Percentiles rank a stretch among this genome's conserved stretches.
phyloP scores from a whole-genome alignment of 2,329 filamentous ascomycete genomes.

The Trichoderma semiorbis region DNA sequence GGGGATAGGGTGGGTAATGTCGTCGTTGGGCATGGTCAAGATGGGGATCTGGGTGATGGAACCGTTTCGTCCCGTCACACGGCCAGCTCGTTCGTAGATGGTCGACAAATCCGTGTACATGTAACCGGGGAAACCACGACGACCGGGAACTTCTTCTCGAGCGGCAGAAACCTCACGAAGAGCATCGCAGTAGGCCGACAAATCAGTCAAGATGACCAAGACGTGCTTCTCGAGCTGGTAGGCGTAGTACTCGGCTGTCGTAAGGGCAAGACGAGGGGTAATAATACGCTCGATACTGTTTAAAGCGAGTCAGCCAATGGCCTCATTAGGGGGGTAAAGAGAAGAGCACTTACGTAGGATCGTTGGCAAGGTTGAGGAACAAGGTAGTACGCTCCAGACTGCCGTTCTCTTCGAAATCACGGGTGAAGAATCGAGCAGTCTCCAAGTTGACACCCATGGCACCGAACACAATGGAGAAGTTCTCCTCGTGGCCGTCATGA shows the following conservation, averaged over 20 bases:
- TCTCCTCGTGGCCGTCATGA: slow-evolving; percentile 96
- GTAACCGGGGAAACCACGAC: slow-evolving; percentile 99
- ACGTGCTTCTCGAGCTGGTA: slow-evolving; percentile 99
- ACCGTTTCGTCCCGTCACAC: slow-evolving; percentile 93
- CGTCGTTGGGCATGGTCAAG: slow-evolving; percentile 98
- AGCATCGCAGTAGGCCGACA: slow-evolving; percentile 97
- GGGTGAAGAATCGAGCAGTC: slow-evolving; percentile 95
- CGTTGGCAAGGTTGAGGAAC: slow-evolving; percentile 98
- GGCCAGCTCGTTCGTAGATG: slow-evolving; percentile 98
- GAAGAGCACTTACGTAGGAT: slow-evolving; percentile 75
- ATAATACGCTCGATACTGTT: slow-evolving; percentile 97
- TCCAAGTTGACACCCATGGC: slow-evolving; percentile 99
- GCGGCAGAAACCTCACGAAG: slow-evolving; percentile 97
- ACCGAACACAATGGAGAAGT: slow-evolving; percentile 99
- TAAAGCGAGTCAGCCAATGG: slow-evolving; percentile 18
- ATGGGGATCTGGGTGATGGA: slow-evolving; percentile 99
- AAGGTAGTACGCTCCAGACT: slow-evolving; percentile 95
- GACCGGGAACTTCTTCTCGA: slow-evolving; percentile 96
- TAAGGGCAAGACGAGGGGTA: slow-evolving; percentile 94
- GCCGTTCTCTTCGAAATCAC: slow-evolving; percentile 98
- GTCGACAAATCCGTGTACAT: slow-evolving; percentile 99
- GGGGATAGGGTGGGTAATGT: slow-evolving; percentile 98
- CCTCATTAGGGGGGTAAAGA: not conserved
- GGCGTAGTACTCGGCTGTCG: slow-evolving; percentile 98
- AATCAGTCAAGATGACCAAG: slow-evolving; percentile 94